Base-by-base conservation (phyloP, 225 moss, liverwort and hornwort genomes). In the Antitrichia curtipendula region DNA sequence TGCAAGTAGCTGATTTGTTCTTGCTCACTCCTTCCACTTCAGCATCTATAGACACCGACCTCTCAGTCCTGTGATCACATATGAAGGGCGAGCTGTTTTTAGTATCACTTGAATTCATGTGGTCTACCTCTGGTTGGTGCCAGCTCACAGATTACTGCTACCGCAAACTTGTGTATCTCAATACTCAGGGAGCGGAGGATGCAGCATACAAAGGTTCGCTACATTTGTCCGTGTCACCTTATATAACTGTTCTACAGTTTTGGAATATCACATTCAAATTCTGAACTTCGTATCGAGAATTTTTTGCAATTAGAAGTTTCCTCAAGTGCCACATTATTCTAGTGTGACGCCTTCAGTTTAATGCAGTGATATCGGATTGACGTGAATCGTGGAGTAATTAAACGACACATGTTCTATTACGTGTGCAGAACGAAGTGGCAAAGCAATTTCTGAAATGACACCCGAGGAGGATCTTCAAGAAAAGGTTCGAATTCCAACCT, bases 91-190 rank as follows among this genome's bases (percentile, higher is more conserved):
- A 57, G 12, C 56, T 83, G 40, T 64, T 69, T 43, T 85, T 88
- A 5, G 27, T 54, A 56, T 88, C 69, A 65, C 69, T 84, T 84
- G 64, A 83, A 70, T 62, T 87, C 66, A 78, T 84, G 81, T 81
- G 47, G 52, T 82, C 78, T 75, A 71, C 77, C 49, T 86, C 38
- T 87, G 70, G 84, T 75, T 86, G 90, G 47, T 84, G 81, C 72
- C 94, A 98, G 97, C 94, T 97, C 81, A 92, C 96, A 92, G 98
- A 99, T 87, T 99, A 97, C 85, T 93, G 95, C 87, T 99, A 94
- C 86, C 93, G 98, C 61, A 99, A 99, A 90, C 88, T 97, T 85
- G 94, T 97, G 78, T 99, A 97, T 87, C 91, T 99, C 52, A 99
- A 99, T 86, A 95, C 96, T 78, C 91, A 92, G 54, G 97, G 94